phyloP scores from a whole-genome alignment of 129 eudicot genomes.

The Artemisia annua region DNA sequence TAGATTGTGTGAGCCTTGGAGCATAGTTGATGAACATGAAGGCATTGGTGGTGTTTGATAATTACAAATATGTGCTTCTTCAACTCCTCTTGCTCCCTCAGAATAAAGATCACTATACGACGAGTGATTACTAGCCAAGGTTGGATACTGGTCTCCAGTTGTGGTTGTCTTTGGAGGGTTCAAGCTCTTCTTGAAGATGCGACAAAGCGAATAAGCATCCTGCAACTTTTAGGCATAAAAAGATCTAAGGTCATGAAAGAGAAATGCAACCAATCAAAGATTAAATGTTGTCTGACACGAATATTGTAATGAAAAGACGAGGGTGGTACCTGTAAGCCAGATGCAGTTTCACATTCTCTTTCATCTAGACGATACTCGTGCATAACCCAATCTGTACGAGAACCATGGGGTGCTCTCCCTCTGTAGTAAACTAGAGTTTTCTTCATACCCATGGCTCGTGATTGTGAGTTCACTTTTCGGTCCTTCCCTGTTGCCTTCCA shows the following conservation, averaged over 20 bases:
- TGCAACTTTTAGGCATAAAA: constrained; percentile 36
- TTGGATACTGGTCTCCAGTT: constrained; percentile 37
- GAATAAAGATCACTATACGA: constrained; percentile 53
- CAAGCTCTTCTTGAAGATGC: constrained; percentile 84
- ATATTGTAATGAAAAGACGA: not conserved
- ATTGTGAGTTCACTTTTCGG: constrained; percentile 40
- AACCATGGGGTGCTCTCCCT: constrained; percentile 55
- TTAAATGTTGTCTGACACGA: not conserved
- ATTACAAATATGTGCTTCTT: constrained; percentile 43
- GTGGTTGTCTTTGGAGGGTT: constrained; percentile 44
- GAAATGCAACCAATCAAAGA: too few species aligned
- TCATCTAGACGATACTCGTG: constrained; percentile 57
- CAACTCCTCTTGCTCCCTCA: constrained; percentile 58
- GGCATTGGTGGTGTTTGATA: constrained; percentile 40
- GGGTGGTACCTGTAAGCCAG: constrained; percentile 32
- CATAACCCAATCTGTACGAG: constrained; percentile 55
- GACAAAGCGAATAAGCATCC: constrained; percentile 93
- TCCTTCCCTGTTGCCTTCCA: constrained; percentile 62
- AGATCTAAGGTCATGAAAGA: constrained; percentile 1
- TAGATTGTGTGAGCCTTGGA: constrained; percentile 36
- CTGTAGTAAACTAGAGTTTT: constrained; percentile 53
- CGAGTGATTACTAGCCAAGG: constrained; percentile 55
- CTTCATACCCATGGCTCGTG: constrained; percentile 53
- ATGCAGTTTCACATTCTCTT: constrained; percentile 40
- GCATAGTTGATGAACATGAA: constrained; percentile 36